Base-by-base conservation (phyloP, 1,284 basidiomycete genomes). In the Fomitiporia mediterranea region DNA sequence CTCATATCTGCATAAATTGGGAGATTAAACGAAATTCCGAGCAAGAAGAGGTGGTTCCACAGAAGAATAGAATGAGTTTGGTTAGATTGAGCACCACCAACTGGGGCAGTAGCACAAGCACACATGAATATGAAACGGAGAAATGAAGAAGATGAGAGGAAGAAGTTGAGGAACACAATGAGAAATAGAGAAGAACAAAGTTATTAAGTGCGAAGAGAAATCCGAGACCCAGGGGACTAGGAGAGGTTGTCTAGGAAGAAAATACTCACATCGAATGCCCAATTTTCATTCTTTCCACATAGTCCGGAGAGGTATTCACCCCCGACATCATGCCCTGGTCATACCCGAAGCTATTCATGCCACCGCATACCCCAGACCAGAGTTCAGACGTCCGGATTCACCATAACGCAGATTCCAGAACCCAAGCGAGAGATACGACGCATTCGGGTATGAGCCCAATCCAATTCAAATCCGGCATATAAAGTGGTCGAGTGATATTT, bases 261-360 rank as follows among this genome's bases (percentile, higher is more conserved):
- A 40, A 32, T n/a, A 63, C 68, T 52, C 59, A 73, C 64, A 69
- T 71, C 2, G 73, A 72, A 53, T 66, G 72, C 15, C 73, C 75
- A 13, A 73, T 60, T 34, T 67, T 70, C 75, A 77, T 80, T 37
- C 69, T 72, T 59, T 66, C 66, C 60, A 73, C 76, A 62, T 77
- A 77, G 58, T 77, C 70, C 35, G 75, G 76, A 6, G 75, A 73
- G n/a, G 73, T 73, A 59, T 79, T 78, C 30, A 79, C 77, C 42
- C 77, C 77, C 32, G 77, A 77, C 78, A 81, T 80, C 72, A 79
- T 76, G 48, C 78, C 78, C 67, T 80, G 77, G 64, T 79, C 77
- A 72, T 79, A 80, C 25, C 78, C 78, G 63, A 78, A 78, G 62
- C 76, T 78, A 52, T 32, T 9, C 9, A 27, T 11, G 21, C 28